A percentile compares a stretch with the other conserved stretches of the same genome.
These are phyloP conservation scores for Pseudocercospora ulei DNA, from an alignment of 2,329 filamentous ascomycete species.

Conservation along the genomic window DNA sequence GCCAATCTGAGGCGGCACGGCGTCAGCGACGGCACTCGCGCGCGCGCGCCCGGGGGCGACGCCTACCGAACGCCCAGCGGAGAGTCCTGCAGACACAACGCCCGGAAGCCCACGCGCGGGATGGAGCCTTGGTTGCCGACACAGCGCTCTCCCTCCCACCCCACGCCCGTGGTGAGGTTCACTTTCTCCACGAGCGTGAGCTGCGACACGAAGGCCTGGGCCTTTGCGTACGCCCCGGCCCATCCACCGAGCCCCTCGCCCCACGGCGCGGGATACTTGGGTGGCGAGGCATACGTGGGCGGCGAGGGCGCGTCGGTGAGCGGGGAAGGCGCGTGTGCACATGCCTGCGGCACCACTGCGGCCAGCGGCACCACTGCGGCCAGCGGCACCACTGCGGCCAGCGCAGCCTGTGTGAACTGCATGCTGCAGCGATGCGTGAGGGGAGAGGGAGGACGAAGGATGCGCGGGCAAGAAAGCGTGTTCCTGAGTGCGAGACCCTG, in stretches of 20 bases:
- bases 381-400: slow-evolving; percentile 30
- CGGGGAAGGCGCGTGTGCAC: slow-evolving; percentile 17
- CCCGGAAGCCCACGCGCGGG: slow-evolving; percentile 58
- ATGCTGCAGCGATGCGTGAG: no score
- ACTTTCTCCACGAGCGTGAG: slow-evolving; percentile 82
- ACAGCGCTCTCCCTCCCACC: slow-evolving; percentile 62
- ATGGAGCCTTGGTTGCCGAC: slow-evolving; percentile 66
- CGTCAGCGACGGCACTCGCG: no score
- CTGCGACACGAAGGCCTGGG: slow-evolving; percentile 68
- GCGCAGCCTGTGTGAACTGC: slow-evolving; percentile 21
- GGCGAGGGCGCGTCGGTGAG: no score
- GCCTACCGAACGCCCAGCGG: slow-evolving; percentile 61
- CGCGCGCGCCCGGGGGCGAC: no score
- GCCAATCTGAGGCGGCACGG: slow-evolving; percentile 40
- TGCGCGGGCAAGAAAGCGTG: no score
- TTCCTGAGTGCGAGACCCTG: no score
- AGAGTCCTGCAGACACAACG: slow-evolving; percentile 78
- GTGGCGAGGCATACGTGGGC: no score
- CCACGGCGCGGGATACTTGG: slow-evolving; percentile 82
- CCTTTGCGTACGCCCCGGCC: slow-evolving; percentile 65
- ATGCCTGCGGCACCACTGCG: slow-evolving; percentile 23
- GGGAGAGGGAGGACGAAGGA: no score
- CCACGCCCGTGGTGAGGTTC: slow-evolving; percentile 84
- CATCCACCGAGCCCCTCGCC: slow-evolving; percentile 64
- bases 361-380: no score